Conservation (phyloP, 2,329 filamentous ascomycete species). For the Cercospora citrullina region DNA sequence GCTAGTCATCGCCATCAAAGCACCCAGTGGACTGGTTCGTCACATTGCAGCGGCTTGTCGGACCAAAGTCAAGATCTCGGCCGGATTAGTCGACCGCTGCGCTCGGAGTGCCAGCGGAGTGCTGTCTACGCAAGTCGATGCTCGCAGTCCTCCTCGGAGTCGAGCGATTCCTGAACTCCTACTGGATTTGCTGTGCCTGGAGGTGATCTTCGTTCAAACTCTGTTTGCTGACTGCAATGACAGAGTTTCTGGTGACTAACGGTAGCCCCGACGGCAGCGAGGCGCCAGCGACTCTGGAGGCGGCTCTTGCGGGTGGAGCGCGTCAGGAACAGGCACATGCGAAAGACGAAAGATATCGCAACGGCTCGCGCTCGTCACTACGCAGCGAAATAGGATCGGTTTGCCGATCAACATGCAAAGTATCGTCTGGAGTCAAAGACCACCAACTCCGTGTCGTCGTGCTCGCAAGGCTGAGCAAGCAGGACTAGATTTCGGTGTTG, state of each 20-base stretch:
- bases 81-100: background rate
- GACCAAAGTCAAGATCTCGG: background rate
- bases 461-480: background rate
- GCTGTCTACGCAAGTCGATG: background rate
- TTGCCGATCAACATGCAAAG: background rate
- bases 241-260: background rate
- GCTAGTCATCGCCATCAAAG: background rate
- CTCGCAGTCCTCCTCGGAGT: background rate
- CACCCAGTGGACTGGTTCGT: background rate
- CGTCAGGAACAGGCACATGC: background rate
- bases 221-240: background rate
- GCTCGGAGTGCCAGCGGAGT: background rate
- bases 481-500: background rate
- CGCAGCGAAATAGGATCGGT: background rate
- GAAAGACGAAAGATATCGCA: background rate
- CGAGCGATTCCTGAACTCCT: background rate
- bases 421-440: background rate
- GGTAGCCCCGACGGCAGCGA: background rate
- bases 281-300: background rate
- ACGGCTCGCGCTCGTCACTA: background rate
- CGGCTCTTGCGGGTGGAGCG: background rate
- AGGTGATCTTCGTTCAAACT: background rate
- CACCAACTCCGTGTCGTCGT: background rate
- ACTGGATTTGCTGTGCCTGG: background rate
- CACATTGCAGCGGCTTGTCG: background rate